phyloP scores from a whole-genome alignment of 805 yeast species.

The Lipomyces sp. region DNA sequence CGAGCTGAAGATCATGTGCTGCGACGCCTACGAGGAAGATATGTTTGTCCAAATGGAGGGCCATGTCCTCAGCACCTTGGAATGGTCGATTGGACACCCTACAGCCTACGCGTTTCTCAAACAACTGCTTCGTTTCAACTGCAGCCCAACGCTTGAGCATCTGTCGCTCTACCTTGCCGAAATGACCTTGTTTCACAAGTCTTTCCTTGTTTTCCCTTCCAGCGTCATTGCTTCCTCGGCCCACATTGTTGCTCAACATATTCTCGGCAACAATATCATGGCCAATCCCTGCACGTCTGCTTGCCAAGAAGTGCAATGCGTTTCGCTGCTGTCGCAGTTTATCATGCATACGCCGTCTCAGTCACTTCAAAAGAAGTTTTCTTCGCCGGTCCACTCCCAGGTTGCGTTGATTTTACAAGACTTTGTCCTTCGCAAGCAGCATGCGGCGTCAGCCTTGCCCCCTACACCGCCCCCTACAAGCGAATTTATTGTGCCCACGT shows the following conservation, averaged over 20 bases:
- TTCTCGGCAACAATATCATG: conserved; percentile 12
- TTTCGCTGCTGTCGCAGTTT: conserved; percentile 38
- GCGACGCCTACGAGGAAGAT: conserved; percentile 56
- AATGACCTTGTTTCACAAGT: conserved; percentile 37
- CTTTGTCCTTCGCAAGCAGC: conserved; percentile 22
- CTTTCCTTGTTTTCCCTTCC: conserved; percentile 34
- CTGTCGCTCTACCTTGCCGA: conserved; percentile 40
- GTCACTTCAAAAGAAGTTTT: conserved; percentile 42
- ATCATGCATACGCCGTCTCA: conserved; percentile 38
- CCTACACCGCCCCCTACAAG: conserved; percentile 28
- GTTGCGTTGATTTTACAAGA: conserved; percentile 30
- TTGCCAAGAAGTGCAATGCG: conserved; percentile 34
- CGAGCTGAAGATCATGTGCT: conserved; percentile 71
- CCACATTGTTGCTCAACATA: conserved; percentile 36
- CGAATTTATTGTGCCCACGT: not conserved
- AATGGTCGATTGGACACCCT: conserved; percentile 70
- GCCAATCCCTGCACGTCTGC: conserved; percentile 1
- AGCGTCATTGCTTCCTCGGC: conserved; percentile 40
- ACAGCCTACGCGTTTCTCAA: conserved; percentile 48
- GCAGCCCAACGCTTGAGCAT: conserved; percentile 27
- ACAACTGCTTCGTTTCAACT: conserved; percentile 13
- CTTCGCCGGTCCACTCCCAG: conserved; percentile 27
- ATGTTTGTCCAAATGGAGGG: conserved; percentile 74
- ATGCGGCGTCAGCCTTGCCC: conserved; percentile 14
- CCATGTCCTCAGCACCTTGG: conserved; percentile 66